These are phyloP conservation scores for Sugiyamaella grinbergsii DNA, from an alignment of 1,139 yeast species.

Conservation along the genomic window DNA sequence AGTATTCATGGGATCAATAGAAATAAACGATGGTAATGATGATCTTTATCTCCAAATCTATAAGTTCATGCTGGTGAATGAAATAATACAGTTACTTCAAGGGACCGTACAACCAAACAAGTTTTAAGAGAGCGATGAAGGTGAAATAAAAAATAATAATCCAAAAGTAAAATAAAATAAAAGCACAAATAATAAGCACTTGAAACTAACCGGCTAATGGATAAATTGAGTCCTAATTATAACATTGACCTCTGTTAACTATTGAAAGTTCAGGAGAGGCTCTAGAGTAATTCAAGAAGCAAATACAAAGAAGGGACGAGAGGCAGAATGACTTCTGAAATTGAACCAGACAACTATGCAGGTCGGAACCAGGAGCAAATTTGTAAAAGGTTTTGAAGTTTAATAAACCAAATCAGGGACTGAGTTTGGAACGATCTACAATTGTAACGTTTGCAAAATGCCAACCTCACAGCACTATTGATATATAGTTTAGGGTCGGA, in stretches of 20 bases:
- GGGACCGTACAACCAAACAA: not conserved
- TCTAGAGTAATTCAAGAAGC: not conserved
- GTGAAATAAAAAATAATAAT: constrained; percentile 1
- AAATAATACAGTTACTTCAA: constrained; percentile 12
- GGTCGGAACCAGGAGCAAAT: constrained; percentile 5
- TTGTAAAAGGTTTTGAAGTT: constrained; percentile 2
- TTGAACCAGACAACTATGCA: not conserved
- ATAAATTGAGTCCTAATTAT: constrained; percentile 1
- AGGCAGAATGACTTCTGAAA: constrained; percentile 3
- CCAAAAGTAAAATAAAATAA: not conserved
- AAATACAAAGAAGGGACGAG: not conserved
- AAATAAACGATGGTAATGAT: not conserved
- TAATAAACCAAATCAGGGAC: not conserved
- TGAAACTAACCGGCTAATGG: not conserved
- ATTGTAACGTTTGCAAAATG: too few species aligned
- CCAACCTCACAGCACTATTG: too few species aligned
- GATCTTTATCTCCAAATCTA: constrained; percentile 1
- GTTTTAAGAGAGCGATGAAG: not conserved
- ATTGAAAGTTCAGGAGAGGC: not conserved
- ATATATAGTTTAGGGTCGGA: constrained; percentile 6
- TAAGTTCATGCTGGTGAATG: constrained; percentile 9
- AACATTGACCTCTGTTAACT: constrained; percentile 1
- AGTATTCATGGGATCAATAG: constrained; percentile 18
- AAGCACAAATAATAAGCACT: not conserved
- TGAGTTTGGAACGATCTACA: not conserved